Conservation (phyloP, 371 early-diverging fungal species). For the Smittium mucronatum region DNA sequence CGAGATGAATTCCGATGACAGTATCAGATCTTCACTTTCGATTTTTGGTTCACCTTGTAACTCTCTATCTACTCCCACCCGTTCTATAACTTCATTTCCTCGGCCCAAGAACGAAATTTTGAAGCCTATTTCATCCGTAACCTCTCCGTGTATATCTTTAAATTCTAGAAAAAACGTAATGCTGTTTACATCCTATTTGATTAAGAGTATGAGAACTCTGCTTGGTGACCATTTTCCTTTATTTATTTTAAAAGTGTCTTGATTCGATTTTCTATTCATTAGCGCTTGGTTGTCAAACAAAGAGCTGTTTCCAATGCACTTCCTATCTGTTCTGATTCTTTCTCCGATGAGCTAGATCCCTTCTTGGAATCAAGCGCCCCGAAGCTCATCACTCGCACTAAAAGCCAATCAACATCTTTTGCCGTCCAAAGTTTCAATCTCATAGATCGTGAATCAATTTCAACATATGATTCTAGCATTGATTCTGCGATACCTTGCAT, state of each 20-base stretch:
- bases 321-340: not conserved
- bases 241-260: not conserved
- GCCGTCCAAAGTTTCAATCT: not conserved
- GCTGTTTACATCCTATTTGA: not conserved
- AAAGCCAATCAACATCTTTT: not conserved
- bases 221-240: no score
- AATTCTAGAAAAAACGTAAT: not conserved
- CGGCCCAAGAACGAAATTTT: not conserved
- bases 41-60: not conserved
- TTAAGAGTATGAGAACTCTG: not conserved
- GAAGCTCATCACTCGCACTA: not conserved
- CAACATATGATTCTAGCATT: not conserved
- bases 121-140: not conserved
- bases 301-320: not conserved
- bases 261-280: not conserved
- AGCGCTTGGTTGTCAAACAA: not conserved
- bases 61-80: not conserved
- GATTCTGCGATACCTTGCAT: constrained; percentile 19
- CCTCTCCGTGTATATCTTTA: not conserved
- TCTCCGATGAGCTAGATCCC: not conserved
- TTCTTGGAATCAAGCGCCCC: not conserved
- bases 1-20: not conserved
- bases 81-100: not conserved
- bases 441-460: not conserved
- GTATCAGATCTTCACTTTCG: not conserved